Base-by-base conservation (phyloP, 305 asterid genomes). In the Fraxinus dipetala region DNA sequence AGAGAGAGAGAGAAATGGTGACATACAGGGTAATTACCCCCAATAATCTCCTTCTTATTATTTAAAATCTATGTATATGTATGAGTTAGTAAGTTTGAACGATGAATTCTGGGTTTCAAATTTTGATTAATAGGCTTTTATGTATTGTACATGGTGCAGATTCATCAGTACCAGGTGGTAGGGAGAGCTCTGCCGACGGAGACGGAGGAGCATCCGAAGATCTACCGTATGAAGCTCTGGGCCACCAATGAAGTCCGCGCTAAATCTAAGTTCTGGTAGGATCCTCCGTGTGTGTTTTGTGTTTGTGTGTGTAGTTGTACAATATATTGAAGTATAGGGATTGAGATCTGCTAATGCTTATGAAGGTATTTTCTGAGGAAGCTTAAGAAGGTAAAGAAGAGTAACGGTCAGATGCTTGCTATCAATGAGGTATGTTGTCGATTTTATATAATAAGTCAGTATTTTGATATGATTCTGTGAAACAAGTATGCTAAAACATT, bases 161-260 rank as follows among this genome's bases (percentile, higher is more conserved):
- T 88, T 70, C 94, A 89, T 86, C 94, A 91, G 88, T 91, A 89
- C 89, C 94, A 89, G 92, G 94, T 91, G 84, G 94, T 91, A 79
- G 94, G 94, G 24, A 87, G 94, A 78, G 93, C 90, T 88, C 88
- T 91, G 51, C 93, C 94, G 79, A 87, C 94, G 76, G 93, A 89
- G 91, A 83, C 84, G 14, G 94, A 91, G 38, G 89, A 84, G 84
- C 93, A 91, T 59, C 95, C 95, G 8, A 91, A 91, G 90, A 91
- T 91, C 88, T 91, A 89, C 87, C 90, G 94, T 18, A 91, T 91
- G 94, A 91, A 91, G 91, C 91, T 91, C 59, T 91, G 92, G 94
- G 90, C 91, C 43, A 91, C 94, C 81, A 89, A 91, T 82, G 91
- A 90, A 84, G 94, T 91, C 85, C 91, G 93, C 32, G 91, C 94